These are phyloP conservation scores for Colletotrichum musae DNA, from an alignment of 2,329 filamentous ascomycete genomes.

Conservation along the genomic window DNA sequence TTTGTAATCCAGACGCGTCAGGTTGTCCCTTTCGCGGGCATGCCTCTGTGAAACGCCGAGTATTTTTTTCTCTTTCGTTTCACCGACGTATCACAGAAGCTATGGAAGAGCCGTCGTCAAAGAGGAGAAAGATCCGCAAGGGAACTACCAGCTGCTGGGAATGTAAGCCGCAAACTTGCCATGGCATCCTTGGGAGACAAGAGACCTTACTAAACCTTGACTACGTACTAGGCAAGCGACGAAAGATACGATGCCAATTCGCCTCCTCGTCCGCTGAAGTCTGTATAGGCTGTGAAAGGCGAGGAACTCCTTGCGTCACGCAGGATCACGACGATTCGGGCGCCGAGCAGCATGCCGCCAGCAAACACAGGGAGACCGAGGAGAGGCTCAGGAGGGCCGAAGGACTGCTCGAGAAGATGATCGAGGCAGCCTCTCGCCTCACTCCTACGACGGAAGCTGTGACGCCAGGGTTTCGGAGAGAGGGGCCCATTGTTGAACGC, in stretches of 20 bases:
- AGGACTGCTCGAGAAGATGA: neutral
- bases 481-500: neutral
- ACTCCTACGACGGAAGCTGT: neutral
- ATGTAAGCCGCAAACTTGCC: conserved; percentile 50
- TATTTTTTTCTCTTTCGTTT: neutral
- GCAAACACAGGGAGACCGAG: conserved; percentile 8
- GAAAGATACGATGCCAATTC: conserved; percentile 66
- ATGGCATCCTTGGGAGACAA: neutral
- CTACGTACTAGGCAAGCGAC: conserved; percentile 53
- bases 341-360: neutral
- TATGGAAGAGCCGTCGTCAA: neutral
- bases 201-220: too few relatives aligned
- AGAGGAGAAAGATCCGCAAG: conserved; percentile 60
- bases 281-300: conserved; percentile 63
- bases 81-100: neutral
- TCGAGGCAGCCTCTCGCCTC: neutral
- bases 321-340: conserved; percentile 59
- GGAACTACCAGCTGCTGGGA: conserved; percentile 72
- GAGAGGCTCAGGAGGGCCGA: neutral
- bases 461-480: neutral
- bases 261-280: conserved; percentile 51
- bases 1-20: too few relatives aligned
- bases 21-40: too few relatives aligned
- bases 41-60: too few relatives aligned
- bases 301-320: conserved; percentile 59